phyloP scores from a whole-genome alignment of 257 asterid species.

The Asclepias syriaca region DNA sequence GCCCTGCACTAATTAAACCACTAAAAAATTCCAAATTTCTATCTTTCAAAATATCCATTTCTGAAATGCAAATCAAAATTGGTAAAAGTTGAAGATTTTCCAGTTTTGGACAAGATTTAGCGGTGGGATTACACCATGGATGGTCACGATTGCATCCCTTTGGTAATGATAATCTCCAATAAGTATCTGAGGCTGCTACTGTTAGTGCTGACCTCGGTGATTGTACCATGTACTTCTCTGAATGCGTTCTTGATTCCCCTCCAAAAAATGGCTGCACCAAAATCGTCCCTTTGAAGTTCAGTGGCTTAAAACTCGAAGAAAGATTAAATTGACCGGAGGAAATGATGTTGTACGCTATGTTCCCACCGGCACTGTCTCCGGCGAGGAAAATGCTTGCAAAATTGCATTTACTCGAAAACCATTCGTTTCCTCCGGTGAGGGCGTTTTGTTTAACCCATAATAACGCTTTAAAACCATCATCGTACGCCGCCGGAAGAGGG shows the following conservation, averaged over 20 bases:
- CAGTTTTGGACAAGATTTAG: constrained; percentile 12
- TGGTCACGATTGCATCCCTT: constrained; percentile 59
- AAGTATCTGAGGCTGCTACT: constrained; percentile 51
- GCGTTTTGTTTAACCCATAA: constrained; percentile 49
- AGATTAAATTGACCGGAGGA: not conserved
- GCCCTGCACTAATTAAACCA: constrained; percentile 35
- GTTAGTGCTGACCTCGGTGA: constrained; percentile 62
- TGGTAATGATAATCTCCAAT: constrained; percentile 78
- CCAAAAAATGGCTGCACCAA: constrained; percentile 82
- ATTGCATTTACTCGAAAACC: constrained; percentile 47
- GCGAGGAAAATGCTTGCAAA: constrained; percentile 37
- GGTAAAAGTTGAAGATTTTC: constrained; percentile 22
- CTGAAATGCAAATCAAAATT: constrained; percentile 56
- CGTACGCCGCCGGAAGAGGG: constrained; percentile 82
- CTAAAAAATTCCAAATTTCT: constrained; percentile 62
- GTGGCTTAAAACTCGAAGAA: constrained; percentile 7
- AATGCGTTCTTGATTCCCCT: constrained; percentile 66
- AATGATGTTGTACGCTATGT: constrained; percentile 59
- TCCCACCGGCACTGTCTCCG: constrained; percentile 92
- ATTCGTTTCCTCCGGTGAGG: constrained; percentile 15
- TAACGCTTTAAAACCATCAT: constrained; percentile 59
- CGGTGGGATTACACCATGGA: constrained; percentile 68
- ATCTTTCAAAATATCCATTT: constrained; percentile 76
- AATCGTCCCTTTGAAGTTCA: constrained; percentile 44
- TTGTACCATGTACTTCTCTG: constrained; percentile 45